Evolutionary conservation across 345 rosid species (phyloP).

Genomic region (Angophora floribunda): DNA sequence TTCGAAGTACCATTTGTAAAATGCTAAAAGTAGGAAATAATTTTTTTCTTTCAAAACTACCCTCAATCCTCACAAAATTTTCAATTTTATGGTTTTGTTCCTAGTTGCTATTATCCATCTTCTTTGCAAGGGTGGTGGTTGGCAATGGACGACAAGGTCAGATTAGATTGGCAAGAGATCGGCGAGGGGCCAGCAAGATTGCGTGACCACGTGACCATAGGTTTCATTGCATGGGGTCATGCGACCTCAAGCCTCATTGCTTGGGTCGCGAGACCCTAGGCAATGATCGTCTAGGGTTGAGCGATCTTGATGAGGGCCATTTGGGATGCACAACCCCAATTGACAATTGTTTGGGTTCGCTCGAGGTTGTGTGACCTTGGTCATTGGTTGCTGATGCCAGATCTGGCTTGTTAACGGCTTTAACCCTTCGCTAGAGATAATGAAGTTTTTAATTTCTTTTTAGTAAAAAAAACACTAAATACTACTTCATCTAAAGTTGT

Average conservation of each 20-base stretch:
- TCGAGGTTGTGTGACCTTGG: background rate
- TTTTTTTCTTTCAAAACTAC: no score
- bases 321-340: accelerated
- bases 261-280: background rate
- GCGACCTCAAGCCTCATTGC: background rate
- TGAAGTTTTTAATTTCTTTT: no score
- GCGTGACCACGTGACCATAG: background rate
- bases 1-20: background rate
- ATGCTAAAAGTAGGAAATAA: no score
- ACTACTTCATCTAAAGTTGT: no score
- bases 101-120: background rate
- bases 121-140: accelerated
- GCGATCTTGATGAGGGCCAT: no score
- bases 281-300: no score
- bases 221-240: background rate
- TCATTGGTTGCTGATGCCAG: background rate
- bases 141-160: background rate
- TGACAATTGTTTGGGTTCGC: background rate
- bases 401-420: no score
- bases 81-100: background rate
- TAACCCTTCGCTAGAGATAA: no score
- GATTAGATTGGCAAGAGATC: accelerated
- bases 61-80: background rate
- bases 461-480: no score
- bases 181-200: background rate